Base-by-base conservation (phyloP, 176 grass and related monocot genomes). In the Microstegium vimineum region DNA sequence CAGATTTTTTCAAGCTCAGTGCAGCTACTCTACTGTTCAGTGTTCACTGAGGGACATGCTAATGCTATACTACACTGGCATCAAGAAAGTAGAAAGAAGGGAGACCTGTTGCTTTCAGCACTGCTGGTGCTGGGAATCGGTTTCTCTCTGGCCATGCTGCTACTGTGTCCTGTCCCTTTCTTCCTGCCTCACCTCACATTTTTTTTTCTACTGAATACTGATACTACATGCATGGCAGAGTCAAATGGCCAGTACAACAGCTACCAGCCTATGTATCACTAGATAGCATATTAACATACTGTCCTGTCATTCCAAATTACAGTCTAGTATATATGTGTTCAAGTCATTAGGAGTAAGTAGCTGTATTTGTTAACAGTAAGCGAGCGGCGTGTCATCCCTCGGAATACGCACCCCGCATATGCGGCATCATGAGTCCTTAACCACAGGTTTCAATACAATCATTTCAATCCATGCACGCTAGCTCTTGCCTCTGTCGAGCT, bases 401-500 rank as follows among this genome's bases (percentile, higher is more conserved):
- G 83, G 46, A 74, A 62, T 86, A 81, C 51, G 76, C 32, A 74
- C 82, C 37, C 49, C 1, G 36, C 35, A 52, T 60, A 46, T 57
- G 75, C 25, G 49, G 49, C 63, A 41, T 31, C 42, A 62, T 35
- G 45, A 64, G 4, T 33, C 2, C 31, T 46, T 74, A 83, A 78
- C 31, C 83, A 82, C 79, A 83, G 2, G 83, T 77, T 60, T 90
- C 37, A 3, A n/a, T 54, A 22, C 51, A 86, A 78, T 77, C 67
- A 86, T 82, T 75, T 8, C 73, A 59, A 49, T 67, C 36, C 88
- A 59, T 49, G 83, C 34, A 63, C 65, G 35, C 37, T n/a, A n/a
- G n/a, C n/a, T n/a, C n/a, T 30, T 56, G 71, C 60, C 81, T 47
- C 32, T 83, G 31, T 75, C 71, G 35, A 46, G 54, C 40, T 71